phyloP scores from a whole-genome alignment of 768 basidiomycete genomes.

The Russula brevipes region DNA sequence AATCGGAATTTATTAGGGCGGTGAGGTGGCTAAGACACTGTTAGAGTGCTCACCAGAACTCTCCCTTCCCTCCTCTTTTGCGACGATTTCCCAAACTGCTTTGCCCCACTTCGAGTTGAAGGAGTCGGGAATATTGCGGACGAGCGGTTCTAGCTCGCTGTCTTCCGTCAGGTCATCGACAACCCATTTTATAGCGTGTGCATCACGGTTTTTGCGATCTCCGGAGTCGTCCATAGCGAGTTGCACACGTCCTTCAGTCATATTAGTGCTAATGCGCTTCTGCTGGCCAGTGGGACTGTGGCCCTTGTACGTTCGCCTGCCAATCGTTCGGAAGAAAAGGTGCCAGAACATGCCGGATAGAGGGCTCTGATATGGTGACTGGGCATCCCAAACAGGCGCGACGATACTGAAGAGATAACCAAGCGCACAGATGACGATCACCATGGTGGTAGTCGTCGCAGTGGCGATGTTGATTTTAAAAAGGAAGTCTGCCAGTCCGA shows the following conservation, averaged over 20 bases:
- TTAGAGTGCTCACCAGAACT: no score
- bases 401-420: constrained; percentile 21
- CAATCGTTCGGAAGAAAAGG: not conserved
- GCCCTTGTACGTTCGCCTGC: constrained; percentile 7
- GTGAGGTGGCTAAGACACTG: no score
- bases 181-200: constrained; percentile 8
- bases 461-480: constrained; percentile 28
- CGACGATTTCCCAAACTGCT: constrained; percentile 2
- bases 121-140: constrained; percentile 4
- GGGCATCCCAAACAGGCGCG: constrained; percentile 10
- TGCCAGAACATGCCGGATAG: constrained; percentile 16
- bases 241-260: constrained; percentile 13
- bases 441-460: constrained; percentile 1
- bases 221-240: constrained; percentile 8
- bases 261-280: constrained; percentile 1
- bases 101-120: constrained; percentile 8
- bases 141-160: constrained; percentile 5
- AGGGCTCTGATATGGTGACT: constrained; percentile 21
- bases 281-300: not conserved
- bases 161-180: constrained; percentile 12
- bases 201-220: constrained; percentile 1
- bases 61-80: not conserved
- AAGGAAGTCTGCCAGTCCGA: constrained; percentile 44
- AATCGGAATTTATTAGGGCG: no score
- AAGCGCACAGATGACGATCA: constrained; percentile 11